Base-by-base conservation (phyloP, 176 grass and related monocot species). In the Paspalum notatum region DNA sequence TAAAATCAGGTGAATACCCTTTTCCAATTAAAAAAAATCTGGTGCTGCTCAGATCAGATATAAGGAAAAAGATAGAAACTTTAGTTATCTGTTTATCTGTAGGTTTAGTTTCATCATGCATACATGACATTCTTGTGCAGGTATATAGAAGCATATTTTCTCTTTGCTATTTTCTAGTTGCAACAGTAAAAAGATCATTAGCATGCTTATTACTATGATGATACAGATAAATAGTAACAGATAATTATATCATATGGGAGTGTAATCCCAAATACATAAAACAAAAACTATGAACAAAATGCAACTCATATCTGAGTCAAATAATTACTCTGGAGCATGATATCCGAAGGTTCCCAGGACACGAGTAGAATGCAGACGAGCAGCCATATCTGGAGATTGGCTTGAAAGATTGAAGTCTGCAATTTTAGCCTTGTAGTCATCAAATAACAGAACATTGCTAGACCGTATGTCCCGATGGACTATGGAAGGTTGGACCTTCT, bases 261-360 rank as follows among this genome's bases (percentile, higher is more conserved):
- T 22, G 22, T 18, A 63, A 43, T 53, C 16, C 0, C 12, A 53
- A 62, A 54, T 52, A 68, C 55, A 5, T 7, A 62, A 69, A 50
- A 45, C 2, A 74, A 49, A 52, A 78, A 77, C 6, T 57, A 71
- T 59, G 46, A 87, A 64, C 22, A 58, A 39, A 51, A 17, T 68
- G 16, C 50, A 65, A 50, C 22, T 60, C 27, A 74, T 80, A 58
- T 59, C 12, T 61, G 40, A 57, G 82, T 77, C 8, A 41, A 38
- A 63, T 71, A 78, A 83, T 87, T 95, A 95, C 92, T 95, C 92
- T 12, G 92, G 92, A 80, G 92, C 89, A 83, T 91, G 92, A 75
- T 95, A 95, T 66, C 84, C 92, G 49, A 90, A 91, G 20, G 89
- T 95, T 56, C 92, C 92, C 3, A 91, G 83, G 75, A 90, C 92